Percentiles rank a stretch among this genome's conserved stretches.
These are phyloP conservation scores for Lasiosphaeria miniovina DNA, from an alignment of 495 filamentous ascomycete genomes.

Conservation along the genomic window DNA sequence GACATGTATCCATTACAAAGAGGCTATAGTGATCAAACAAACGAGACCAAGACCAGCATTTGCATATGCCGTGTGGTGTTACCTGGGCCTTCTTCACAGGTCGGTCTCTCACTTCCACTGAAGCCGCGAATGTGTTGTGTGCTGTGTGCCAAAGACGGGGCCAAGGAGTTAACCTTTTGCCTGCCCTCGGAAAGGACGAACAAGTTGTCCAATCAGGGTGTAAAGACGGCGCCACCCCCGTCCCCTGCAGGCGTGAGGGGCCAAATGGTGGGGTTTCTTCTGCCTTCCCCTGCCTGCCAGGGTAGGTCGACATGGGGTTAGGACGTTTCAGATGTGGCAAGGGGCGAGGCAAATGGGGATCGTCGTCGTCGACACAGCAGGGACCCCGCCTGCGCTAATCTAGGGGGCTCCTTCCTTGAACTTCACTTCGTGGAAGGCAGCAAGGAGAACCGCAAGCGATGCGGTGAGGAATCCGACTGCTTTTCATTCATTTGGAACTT, in stretches of 20 bases:
- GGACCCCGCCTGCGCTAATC: background rate
- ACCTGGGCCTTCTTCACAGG: background rate
- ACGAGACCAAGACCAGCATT: too few species aligned
- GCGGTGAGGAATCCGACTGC: background rate
- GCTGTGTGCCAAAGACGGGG: background rate
- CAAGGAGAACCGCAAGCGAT: background rate
- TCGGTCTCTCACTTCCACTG: background rate
- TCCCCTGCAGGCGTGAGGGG: conserved; percentile 13
- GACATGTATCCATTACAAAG: too few species aligned
- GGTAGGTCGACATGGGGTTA: background rate
- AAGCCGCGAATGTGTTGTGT: background rate
- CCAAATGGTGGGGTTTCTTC: background rate
- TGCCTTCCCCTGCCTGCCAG: background rate
- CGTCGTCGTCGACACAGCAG: conserved; percentile 6
- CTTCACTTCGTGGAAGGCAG: background rate
- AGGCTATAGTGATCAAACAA: too few species aligned
- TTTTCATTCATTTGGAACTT: background rate
- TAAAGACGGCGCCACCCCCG: too few species aligned
- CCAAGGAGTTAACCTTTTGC: background rate
- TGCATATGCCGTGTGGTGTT: too few species aligned
- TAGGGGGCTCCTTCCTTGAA: background rate
- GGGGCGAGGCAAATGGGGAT: conserved; percentile 17
- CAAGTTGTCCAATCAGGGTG: background rate
- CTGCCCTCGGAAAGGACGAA: background rate
- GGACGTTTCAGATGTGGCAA: conserved; percentile 17